Conservation (phyloP, 768 basidiomycete species). For the Saitozyma podzolica region DNA sequence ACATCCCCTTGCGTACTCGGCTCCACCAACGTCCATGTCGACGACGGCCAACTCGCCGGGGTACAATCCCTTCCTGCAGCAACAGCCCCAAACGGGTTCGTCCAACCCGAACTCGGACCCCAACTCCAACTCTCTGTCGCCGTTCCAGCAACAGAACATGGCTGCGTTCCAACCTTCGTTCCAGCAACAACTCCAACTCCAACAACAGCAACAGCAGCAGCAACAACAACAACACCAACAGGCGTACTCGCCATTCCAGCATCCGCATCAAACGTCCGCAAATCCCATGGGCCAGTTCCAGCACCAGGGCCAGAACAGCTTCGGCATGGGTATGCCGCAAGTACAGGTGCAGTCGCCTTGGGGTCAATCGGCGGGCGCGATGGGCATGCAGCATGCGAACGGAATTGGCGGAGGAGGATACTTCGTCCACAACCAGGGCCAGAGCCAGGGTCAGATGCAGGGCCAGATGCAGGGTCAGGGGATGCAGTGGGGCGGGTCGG, state of each 20-base stretch:
- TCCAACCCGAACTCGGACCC: too few species aligned
- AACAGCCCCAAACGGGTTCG: too few species aligned
- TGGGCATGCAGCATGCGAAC: constrained; percentile 1
- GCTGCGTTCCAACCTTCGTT: neutral
- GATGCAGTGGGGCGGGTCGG: neutral
- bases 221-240: constrained; percentile 7
- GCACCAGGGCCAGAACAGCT: neutral
- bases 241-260: neutral
- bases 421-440: neutral
- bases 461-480: neutral
- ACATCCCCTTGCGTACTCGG: too few species aligned
- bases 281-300: neutral
- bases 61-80: too few species aligned
- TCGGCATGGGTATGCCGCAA: neutral
- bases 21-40: too few species aligned
- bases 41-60: too few species aligned
- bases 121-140: too few species aligned
- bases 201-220: constrained; percentile 12
- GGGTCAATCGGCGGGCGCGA: constrained; percentile 5
- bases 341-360: constrained; percentile 2
- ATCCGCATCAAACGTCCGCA: neutral
- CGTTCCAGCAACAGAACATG: too few species aligned
- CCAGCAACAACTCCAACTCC: constrained; percentile 4
- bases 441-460: neutral
- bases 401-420: neutral